Evolutionary conservation across 345 rosid species (phyloP), one percentile per base, ranked within the genome.

Genomic region (Erodium maritimum): DNA sequence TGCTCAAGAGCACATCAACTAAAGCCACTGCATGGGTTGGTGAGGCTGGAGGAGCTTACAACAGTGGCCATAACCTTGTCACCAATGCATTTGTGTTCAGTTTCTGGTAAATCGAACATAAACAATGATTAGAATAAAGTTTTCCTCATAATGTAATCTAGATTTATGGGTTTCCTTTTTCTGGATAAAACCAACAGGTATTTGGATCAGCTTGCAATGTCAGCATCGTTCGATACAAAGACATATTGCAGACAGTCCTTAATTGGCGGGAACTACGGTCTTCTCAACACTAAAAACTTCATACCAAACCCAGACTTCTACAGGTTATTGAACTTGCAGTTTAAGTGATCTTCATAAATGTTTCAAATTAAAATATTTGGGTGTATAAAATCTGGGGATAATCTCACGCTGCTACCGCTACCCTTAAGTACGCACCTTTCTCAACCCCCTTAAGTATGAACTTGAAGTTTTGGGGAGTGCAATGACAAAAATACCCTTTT

Each of bases 31-130:
- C 96, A 23, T 89, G 97, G 97, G 95, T 93, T 69, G 91, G 99
- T 50, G 99, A 93, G 69, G 51, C 97, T 21, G 99, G 99, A 68
- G 97, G 99, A 24, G 97, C 97, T 55, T 89, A 85, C 79, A 93
- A 89, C 81, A 89, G 96, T 19, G 99, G 99, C 50, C 80, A 56
- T 21, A 76, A 85, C 63, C 87, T 61, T 62, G 95, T 93, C 58
- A 77, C 88, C 22, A 83, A 93, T 73, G 86, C 97, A 1, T 93
- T 93, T 54, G 94, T 87, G 50, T 83, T 71, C 69, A 87, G 96
- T 60, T 89, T 93, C 91, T 93, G 97, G 97, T 93, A 83, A 67
- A 57, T 34, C 33, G 33, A 25, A 25, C 33, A 25, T 25, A 25
- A 25, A 25, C 33, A 7, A 25, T 7, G 33, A 25, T 25, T 25